Evolutionary conservation across 257 asterid genomes (phyloP).

Genomic region (Scutellaria baicalensis): DNA sequence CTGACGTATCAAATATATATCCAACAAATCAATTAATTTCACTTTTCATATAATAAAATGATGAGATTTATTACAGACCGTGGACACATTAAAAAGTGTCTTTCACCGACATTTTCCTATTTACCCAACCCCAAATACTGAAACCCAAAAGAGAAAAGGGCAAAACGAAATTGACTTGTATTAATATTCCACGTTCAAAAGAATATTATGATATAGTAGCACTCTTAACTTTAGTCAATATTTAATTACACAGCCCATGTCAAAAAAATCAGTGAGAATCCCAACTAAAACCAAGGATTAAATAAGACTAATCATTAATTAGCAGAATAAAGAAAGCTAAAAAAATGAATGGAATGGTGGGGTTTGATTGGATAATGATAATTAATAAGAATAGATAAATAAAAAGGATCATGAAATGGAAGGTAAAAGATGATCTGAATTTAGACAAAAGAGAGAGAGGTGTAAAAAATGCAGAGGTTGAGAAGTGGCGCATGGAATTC

Average conservation of each 20-base stretch:
- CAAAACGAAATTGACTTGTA: constrained; percentile 16
- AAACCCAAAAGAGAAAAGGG: constrained; percentile 5
- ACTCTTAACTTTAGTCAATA: neutral
- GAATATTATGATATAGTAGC: too few species aligned
- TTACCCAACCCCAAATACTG: too few species aligned
- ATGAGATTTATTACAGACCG: too few species aligned
- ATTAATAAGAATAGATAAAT: too few species aligned
- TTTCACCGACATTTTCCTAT: too few species aligned
- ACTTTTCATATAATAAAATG: too few species aligned
- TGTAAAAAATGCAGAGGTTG: neutral
- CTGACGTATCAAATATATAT: too few species aligned
- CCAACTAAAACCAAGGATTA: neutral
- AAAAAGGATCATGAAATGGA: neutral
- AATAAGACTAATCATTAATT: neutral
- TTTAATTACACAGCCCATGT: neutral
- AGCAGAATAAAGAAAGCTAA: neutral
- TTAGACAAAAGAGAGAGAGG: constrained; percentile 1
- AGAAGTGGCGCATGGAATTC: constrained; percentile 32
- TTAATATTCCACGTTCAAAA: neutral
- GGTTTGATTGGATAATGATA: constrained; percentile 7
- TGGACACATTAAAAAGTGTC: too few species aligned
- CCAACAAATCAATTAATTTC: too few species aligned
- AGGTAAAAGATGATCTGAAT: neutral
- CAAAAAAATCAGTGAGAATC: neutral
- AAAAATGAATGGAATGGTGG: constrained; percentile 5